phyloP scores from a whole-genome alignment of 192 early-diverging fungal species.

The Coemansia umbellata region DNA sequence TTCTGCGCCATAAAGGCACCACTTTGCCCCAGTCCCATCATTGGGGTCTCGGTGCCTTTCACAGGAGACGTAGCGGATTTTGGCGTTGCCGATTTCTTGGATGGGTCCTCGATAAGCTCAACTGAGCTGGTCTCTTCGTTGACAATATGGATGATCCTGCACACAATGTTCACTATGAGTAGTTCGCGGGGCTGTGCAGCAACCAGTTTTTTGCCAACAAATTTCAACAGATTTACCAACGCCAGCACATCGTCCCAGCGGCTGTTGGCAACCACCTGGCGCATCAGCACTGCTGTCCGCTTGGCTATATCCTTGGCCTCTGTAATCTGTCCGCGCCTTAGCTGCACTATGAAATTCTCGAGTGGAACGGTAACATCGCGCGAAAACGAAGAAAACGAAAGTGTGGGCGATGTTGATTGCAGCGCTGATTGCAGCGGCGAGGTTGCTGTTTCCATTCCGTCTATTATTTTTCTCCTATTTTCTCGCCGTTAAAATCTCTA shows the following conservation, averaged over 20 bases:
- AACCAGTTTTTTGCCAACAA: slow-evolving; percentile 64
- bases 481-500: no score
- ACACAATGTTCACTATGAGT: slow-evolving; percentile 80
- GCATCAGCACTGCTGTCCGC: slow-evolving; percentile 71
- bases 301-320: slow-evolving; percentile 65
- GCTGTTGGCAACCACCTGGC: slow-evolving; percentile 70
- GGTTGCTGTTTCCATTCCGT: background rate
- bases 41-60: slow-evolving; percentile 23
- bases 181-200: slow-evolving; percentile 82
- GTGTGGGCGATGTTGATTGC: background rate
- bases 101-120: slow-evolving; percentile 13
- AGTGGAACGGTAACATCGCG: slow-evolving; percentile 27
- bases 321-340: slow-evolving; percentile 63
- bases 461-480: background rate
- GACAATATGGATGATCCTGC: slow-evolving; percentile 80
- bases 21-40: slow-evolving; percentile 29
- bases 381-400: slow-evolving; percentile 6
- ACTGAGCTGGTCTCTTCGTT: slow-evolving; percentile 54
- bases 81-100: background rate
- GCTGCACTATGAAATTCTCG: slow-evolving; percentile 53
- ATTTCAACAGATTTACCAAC: slow-evolving; percentile 62
- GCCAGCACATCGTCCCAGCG: slow-evolving; percentile 64
- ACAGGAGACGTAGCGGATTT: slow-evolving; percentile 12
- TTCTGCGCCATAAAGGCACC: slow-evolving; percentile 21
- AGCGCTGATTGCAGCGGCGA: background rate